phyloP scores from a whole-genome alignment of 2,329 filamentous ascomycete genomes.

The Zymoseptoria crescenta region DNA sequence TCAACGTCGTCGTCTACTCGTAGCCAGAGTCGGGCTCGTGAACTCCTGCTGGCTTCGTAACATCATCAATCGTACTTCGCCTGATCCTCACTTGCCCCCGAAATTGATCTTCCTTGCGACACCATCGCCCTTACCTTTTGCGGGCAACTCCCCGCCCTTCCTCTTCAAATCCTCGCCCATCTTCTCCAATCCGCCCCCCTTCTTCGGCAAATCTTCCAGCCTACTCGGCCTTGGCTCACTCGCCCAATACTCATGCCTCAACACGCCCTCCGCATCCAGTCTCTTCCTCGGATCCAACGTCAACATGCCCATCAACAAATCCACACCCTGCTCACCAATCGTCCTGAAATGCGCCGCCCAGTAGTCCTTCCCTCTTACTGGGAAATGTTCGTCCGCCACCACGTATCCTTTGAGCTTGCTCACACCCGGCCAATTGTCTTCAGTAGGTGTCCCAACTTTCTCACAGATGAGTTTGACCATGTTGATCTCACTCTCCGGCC shows the following conservation, averaged over 20 bases:
- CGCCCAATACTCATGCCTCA: conserved; percentile 81
- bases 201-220: conserved; percentile 73
- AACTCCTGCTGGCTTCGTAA: too few species aligned
- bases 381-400: conserved; percentile 56
- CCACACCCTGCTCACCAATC: conserved; percentile 73
- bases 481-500: conserved; percentile 75
- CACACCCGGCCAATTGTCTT: conserved; percentile 94
- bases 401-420: conserved; percentile 71
- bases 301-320: conserved; percentile 79
- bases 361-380: conserved; percentile 55
- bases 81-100: conserved; percentile 33
- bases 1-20: too few species aligned
- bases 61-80: background rate
- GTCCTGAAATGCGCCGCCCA: conserved; percentile 73
- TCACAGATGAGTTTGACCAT: conserved; percentile 80
- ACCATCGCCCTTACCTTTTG: conserved; percentile 57
- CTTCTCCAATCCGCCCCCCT: conserved; percentile 63
- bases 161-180: conserved; percentile 77
- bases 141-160: conserved; percentile 63
- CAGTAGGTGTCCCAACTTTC: conserved; percentile 80
- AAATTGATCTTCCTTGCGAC: conserved; percentile 80
- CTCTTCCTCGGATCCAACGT: conserved; percentile 79
- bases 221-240: conserved; percentile 73
- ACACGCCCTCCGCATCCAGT: conserved; percentile 66
- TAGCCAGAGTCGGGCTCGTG: too few species aligned